Conservation (phyloP, 441 rosid genomes). For the Hura crepitans region DNA sequence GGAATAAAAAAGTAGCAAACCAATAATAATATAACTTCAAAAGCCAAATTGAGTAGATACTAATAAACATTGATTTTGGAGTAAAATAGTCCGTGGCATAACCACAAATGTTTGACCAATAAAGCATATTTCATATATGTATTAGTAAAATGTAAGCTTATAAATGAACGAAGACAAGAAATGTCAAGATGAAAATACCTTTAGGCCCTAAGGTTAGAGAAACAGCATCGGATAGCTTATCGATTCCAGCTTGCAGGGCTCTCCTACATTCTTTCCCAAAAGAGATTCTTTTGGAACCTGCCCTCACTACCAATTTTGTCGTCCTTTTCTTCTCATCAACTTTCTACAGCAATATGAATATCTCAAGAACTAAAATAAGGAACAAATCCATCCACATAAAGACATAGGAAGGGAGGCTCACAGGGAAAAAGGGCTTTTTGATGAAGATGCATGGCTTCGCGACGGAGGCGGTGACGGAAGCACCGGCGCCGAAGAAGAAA, state of each 20-base stretch:
- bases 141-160: background rate
- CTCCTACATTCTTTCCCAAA: conserved; percentile 66
- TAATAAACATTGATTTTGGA: background rate
- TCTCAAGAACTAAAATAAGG: background rate
- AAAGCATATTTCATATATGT: background rate
- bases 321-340: conserved; percentile 30
- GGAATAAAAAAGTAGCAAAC: too few relatives aligned
- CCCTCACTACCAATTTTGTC: conserved; percentile 42
- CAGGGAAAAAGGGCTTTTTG: background rate
- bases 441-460: background rate
- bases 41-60: too few relatives aligned
- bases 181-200: conserved; percentile 38
- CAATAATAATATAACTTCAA: too few relatives aligned
- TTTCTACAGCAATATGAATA: conserved; percentile 35
- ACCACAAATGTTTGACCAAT: background rate
- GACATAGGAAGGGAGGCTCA: background rate
- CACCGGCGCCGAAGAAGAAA: background rate
- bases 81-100: background rate
- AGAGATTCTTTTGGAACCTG: conserved; percentile 67
- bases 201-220: conserved; percentile 82
- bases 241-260: conserved; percentile 73
- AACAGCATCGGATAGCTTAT: conserved; percentile 88
- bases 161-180: background rate
- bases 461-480: background rate
- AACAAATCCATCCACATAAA: background rate